A percentile compares a stretch with the other conserved stretches of the same genome.
Evolutionary conservation across 768 basidiomycete species (phyloP).

Genomic region (Leccinum fibrillosum): DNA sequence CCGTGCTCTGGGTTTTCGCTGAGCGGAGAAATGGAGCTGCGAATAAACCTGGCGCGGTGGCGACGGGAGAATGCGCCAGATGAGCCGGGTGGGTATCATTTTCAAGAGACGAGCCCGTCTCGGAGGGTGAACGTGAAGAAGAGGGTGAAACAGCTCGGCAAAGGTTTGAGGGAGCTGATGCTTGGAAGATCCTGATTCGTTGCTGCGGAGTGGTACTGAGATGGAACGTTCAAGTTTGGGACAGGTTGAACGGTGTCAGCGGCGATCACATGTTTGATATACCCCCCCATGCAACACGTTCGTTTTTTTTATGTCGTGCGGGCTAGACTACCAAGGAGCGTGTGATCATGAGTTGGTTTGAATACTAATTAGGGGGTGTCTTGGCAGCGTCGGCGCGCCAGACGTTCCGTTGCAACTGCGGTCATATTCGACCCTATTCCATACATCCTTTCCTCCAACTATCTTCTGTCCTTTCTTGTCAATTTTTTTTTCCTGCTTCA

Average conservation of each 20-base stretch:
- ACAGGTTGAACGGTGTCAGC: conserved; percentile 1
- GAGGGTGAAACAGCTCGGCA: conserved; percentile 29
- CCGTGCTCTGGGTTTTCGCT: conserved; percentile 46
- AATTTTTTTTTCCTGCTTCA: conserved; percentile 7
- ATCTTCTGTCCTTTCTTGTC: conserved; percentile 18
- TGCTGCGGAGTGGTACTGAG: not conserved
- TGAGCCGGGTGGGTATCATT: conserved; percentile 30
- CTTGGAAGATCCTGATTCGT: conserved; percentile 23
- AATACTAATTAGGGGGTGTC: not conserved
- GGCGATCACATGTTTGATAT: conserved; percentile 11
- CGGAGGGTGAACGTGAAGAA: conserved; percentile 22
- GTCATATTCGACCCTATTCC: not conserved
- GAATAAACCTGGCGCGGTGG: conserved; percentile 49
- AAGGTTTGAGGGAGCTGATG: conserved; percentile 30
- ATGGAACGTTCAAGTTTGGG: not conserved
- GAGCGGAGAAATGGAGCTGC: conserved; percentile 58
- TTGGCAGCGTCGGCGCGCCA: not conserved
- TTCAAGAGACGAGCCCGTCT: conserved; percentile 26
- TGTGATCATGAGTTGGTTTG: not conserved
- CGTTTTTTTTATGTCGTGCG: conserved; percentile 3
- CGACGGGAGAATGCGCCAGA: conserved; percentile 29
- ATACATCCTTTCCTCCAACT: conserved; percentile 12
- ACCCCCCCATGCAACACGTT: conserved; percentile 1
- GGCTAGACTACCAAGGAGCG: not conserved
- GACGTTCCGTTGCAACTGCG: not conserved